Evolutionary conservation across 129 eudicot species (phyloP).

Genomic region (Saposhnikovia divaricata): DNA sequence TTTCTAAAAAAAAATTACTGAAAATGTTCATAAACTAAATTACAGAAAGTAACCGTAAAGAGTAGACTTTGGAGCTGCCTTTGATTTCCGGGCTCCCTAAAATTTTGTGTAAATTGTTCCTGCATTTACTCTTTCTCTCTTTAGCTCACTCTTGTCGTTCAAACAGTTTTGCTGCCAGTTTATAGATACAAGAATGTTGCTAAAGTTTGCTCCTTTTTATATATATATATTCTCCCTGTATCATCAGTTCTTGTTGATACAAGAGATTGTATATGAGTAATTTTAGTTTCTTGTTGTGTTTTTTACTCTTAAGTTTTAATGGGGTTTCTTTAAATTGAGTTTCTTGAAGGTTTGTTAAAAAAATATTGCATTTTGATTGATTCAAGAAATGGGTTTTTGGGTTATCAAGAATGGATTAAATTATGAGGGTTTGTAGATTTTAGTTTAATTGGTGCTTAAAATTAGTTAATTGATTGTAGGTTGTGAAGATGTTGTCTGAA

Average conservation of each 20-base stretch:
- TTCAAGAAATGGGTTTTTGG: not conserved
- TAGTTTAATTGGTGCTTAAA: not conserved
- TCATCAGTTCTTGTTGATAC: not conserved
- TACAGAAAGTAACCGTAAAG: not conserved
- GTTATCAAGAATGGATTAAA: not conserved
- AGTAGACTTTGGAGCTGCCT: not conserved
- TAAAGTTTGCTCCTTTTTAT: not conserved
- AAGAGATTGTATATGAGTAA: conserved; percentile 2
- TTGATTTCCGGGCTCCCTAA: not conserved
- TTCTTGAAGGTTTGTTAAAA: conserved; percentile 25
- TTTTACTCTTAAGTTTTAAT: conserved; percentile 17
- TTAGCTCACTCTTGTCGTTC: conserved; percentile 14
- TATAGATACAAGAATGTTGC: not conserved
- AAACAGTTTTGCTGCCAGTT: conserved; percentile 5
- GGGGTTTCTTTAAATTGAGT: not conserved
- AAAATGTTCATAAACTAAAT: not conserved
- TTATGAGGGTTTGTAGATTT: not conserved
- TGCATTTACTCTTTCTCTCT: conserved; percentile 13
- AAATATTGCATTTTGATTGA: conserved; percentile 17
- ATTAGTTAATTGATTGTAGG: not conserved
- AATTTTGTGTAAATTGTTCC: not conserved
- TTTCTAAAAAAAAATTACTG: not conserved
- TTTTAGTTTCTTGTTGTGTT: conserved; percentile 1
- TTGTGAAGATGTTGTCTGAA: conserved; percentile 58
- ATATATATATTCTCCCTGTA: not conserved